These are phyloP conservation scores for Silene uniflora DNA, from an alignment of 148 eudicot genomes.

Conservation along the genomic window DNA sequence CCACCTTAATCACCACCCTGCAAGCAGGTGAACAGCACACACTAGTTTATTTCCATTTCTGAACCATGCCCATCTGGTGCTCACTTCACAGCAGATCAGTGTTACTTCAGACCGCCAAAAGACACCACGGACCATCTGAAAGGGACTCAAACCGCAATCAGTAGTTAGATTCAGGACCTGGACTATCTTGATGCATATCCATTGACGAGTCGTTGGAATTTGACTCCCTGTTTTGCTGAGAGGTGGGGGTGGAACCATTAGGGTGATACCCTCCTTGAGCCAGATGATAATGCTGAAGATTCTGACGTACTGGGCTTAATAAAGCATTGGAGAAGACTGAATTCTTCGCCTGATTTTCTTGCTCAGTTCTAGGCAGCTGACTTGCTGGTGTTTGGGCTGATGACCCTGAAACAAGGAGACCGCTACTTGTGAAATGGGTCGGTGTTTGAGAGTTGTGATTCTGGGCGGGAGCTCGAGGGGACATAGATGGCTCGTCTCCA, in stretches of 20 bases:
- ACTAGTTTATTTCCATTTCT: conserved; percentile 6
- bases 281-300: conserved; percentile 72
- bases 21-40: conserved; percentile 26
- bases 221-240: conserved; percentile 43
- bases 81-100: conserved; percentile 15
- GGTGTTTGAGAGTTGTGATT: conserved; percentile 27
- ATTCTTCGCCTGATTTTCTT: conserved; percentile 64
- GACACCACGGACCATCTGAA: neutral
- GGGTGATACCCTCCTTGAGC: conserved; percentile 44
- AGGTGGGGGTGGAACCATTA: conserved; percentile 27
- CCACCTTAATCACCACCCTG: conserved; percentile 24
- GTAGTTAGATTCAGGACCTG: conserved; percentile 55
- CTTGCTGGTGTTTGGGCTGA: conserved; percentile 22
- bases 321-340: conserved; percentile 80
- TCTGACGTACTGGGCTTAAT: conserved; percentile 76
- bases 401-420: conserved; percentile 27
- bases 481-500: conserved; percentile 38
- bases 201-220: conserved; percentile 67
- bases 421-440: conserved; percentile 20
- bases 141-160: conserved; percentile 29
- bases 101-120: conserved; percentile 10
- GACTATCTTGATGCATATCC: conserved; percentile 88
- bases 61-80: conserved; percentile 4
- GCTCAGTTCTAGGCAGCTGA: conserved; percentile 45
- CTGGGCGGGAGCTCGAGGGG: conserved; percentile 34